A percentile compares a stretch with the other conserved stretches of the same genome.
phyloP scores from a whole-genome alignment of 2,329 filamentous ascomycete species.

The Xylogone sp. region DNA sequence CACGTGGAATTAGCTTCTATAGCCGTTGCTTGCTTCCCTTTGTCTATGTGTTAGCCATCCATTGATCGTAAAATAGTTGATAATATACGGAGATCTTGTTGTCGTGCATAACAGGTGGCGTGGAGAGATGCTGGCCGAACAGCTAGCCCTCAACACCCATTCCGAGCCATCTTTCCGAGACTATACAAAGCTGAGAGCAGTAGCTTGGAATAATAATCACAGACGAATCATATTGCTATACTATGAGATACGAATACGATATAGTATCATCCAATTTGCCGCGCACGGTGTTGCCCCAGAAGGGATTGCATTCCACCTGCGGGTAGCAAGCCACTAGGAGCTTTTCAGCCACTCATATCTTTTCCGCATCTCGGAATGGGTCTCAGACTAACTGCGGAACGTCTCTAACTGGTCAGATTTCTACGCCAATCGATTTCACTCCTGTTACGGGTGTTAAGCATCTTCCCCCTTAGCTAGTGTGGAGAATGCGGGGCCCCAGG shows the following conservation, averaged over 20 bases:
- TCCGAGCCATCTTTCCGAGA: background rate
- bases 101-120: background rate
- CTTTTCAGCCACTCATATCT: background rate
- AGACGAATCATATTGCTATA: too few species aligned
- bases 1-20: background rate
- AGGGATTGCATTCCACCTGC: too few species aligned
- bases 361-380: background rate
- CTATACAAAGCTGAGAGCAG: too few species aligned
- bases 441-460: too few species aligned
- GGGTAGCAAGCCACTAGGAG: too few species aligned
- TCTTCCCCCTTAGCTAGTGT: background rate
- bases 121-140: background rate
- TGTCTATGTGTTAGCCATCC: background rate
- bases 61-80: background rate
- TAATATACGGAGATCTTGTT: background rate
- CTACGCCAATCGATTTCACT: too few species aligned
- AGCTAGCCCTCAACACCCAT: background rate
- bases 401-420: background rate
- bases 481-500: background rate
- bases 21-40: background rate
- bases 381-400: background rate
- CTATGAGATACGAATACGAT: too few species aligned
- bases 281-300: too few species aligned
- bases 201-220: too few species aligned
- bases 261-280: too few species aligned